Percentiles rank a stretch among this genome's conserved stretches.
These are phyloP conservation scores for Colletotrichum trifolii DNA, from an alignment of 2,329 filamentous ascomycete species.

Conservation along the genomic window DNA sequence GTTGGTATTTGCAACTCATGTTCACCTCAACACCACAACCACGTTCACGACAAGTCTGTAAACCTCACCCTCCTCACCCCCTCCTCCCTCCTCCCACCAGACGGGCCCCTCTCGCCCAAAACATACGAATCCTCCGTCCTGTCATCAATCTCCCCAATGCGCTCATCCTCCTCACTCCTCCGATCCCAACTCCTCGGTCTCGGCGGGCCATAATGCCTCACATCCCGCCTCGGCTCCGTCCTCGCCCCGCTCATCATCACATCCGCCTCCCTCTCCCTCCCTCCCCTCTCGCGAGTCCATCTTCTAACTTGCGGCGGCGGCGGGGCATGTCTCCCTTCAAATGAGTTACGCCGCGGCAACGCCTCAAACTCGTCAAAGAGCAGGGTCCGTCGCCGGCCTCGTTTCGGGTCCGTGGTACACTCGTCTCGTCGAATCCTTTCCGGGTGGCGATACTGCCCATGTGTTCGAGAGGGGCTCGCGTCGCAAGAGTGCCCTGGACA, in stretches of 20 bases:
- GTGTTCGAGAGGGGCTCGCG: no score
- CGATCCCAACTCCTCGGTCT: slow-evolving; percentile 18
- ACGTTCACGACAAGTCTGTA: background rate
- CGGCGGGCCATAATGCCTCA: background rate
- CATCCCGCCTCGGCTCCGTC: background rate
- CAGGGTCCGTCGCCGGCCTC: slow-evolving; percentile 3
- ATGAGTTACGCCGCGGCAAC: background rate
- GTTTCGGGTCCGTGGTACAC: background rate
- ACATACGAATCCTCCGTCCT: slow-evolving; percentile 14
- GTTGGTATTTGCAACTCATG: no score
- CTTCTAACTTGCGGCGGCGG: no score
- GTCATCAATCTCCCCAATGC: slow-evolving; percentile 28
- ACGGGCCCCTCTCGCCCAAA: slow-evolving; percentile 1
- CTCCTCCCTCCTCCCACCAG: slow-evolving; percentile 9
- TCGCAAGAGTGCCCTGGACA: no score
- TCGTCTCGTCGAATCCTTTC: background rate
- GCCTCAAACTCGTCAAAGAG: background rate
- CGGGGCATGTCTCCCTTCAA: background rate
- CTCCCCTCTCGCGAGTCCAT: background rate
- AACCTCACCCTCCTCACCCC: slow-evolving; percentile 2
- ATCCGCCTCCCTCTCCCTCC: background rate
- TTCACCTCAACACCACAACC: no score
- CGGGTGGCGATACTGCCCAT: no score
- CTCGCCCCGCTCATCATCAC: slow-evolving; percentile 19
- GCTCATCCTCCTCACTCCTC: slow-evolving; percentile 18